A percentile compares a stretch with the other conserved stretches of the same genome.
Conservation (phyloP, 129 eudicot species). For the sunflower (Helianthus annuus) region HanXRQr2.0-SUNRISE NC_035442.2:121513097-121513596, state of each 20-base stretch:
- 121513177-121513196: constrained; percentile 53
- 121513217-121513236: constrained; percentile 58
- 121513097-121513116: constrained; percentile 38
- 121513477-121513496: constrained; percentile 42
- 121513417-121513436: constrained; percentile 55
- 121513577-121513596: constrained; percentile 59
- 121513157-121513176: constrained; percentile 61
- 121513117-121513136: constrained; percentile 48
- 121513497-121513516: constrained; percentile 51
- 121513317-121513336: constrained; percentile 43
- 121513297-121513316: constrained; percentile 30
- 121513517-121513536: constrained; percentile 49
- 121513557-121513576: constrained; percentile 61
- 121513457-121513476: constrained; percentile 53
- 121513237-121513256: constrained; percentile 39
- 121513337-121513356: constrained; percentile 35
- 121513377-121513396: constrained; percentile 38
- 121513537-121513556: constrained; percentile 45
- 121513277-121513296: constrained; percentile 11
- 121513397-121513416: constrained; percentile 53
- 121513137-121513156: constrained; percentile 66
- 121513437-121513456: constrained; percentile 47
- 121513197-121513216: constrained; percentile 60
- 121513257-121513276: constrained; percentile 21
- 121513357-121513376: constrained; percentile 40